A percentile compares a stretch with the other conserved stretches of the same genome.
These are phyloP conservation scores for Nitzschia palea DNA, from an alignment of 108 stramenopile species.

Conservation along the genomic window DNA sequence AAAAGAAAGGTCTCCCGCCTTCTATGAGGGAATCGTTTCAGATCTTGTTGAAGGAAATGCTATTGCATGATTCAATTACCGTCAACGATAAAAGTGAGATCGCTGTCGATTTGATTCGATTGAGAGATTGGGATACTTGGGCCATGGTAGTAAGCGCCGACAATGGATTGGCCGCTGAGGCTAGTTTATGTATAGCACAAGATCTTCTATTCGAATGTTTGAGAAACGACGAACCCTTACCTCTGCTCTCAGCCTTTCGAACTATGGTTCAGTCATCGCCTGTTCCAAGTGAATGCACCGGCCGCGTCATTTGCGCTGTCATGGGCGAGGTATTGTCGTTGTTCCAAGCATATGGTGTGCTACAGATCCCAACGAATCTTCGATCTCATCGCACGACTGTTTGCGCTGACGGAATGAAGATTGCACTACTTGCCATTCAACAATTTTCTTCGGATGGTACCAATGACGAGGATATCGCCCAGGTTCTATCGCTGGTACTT, in stretches of 20 bases:
- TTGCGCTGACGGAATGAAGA: constrained; percentile 69
- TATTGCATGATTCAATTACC: constrained; percentile 37
- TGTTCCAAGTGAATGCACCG: constrained; percentile 29
- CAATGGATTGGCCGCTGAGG: constrained; percentile 55
- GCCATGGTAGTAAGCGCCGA: constrained; percentile 40
- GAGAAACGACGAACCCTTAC: constrained; percentile 29
- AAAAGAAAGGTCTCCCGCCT: constrained; percentile 19
- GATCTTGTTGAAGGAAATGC: constrained; percentile 47
- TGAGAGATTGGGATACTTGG: constrained; percentile 70
- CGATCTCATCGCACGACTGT: constrained; percentile 40
- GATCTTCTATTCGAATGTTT: constrained; percentile 14
- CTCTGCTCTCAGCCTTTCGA: constrained; percentile 49
- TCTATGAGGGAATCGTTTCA: constrained; percentile 23
- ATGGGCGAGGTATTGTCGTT: constrained; percentile 59
- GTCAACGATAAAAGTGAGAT: constrained; percentile 40
- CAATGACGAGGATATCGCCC: constrained; percentile 40
- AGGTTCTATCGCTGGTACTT: constrained; percentile 62
- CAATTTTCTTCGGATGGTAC: constrained; percentile 41
- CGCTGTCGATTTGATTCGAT: constrained; percentile 35
- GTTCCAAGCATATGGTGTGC: constrained; percentile 59
- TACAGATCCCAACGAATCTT: background rate
- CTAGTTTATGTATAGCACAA: constrained; percentile 45
- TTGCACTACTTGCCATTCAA: constrained; percentile 70
- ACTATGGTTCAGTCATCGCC: constrained; percentile 29
- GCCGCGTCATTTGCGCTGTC: constrained; percentile 38